Percentiles rank a stretch among this genome's conserved stretches.
These are phyloP conservation scores for Taxillus chinensis DNA, from an alignment of 164 flowering plant species.

Conservation along the genomic window DNA sequence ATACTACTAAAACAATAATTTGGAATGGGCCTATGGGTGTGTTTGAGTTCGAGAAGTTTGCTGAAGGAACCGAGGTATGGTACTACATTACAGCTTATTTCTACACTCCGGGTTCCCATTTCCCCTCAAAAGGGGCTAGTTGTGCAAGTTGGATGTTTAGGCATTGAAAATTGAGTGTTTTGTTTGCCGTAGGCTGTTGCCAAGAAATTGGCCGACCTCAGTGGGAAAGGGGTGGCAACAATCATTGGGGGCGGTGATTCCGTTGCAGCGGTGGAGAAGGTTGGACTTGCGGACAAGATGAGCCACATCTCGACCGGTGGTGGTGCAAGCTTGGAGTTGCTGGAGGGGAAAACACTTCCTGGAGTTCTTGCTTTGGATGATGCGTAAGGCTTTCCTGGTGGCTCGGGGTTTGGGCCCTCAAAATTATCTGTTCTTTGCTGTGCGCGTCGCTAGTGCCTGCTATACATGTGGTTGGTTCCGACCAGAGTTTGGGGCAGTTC, in stretches of 20 bases:
- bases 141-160: no score
- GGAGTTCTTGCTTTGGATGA: slow-evolving; percentile 54
- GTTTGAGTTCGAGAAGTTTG: slow-evolving; percentile 83
- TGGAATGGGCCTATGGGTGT: slow-evolving; percentile 97
- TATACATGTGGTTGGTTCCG: not conserved
- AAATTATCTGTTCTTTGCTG: not conserved
- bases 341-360: slow-evolving; percentile 49
- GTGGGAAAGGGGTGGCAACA: slow-evolving; percentile 44
- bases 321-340: slow-evolving; percentile 49
- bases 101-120: no score
- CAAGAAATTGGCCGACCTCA: slow-evolving; percentile 42
- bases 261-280: slow-evolving; percentile 55
- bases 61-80: slow-evolving; percentile 73
- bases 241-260: slow-evolving; percentile 60
- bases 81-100: not conserved
- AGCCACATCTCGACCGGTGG: slow-evolving; percentile 62
- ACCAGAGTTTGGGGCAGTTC: not conserved
- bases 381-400: not conserved
- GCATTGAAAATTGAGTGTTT: not conserved
- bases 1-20: slow-evolving; percentile 56
- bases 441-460: not conserved
- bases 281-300: slow-evolving; percentile 45
- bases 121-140: no score
- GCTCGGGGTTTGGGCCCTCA: not conserved
- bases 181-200: slow-evolving; percentile 30